Evolutionary conservation across 2,329 filamentous ascomycete genomes (phyloP), one percentile per base, ranked within the genome.

Genomic region (Boeremia lycopersici): DNA sequence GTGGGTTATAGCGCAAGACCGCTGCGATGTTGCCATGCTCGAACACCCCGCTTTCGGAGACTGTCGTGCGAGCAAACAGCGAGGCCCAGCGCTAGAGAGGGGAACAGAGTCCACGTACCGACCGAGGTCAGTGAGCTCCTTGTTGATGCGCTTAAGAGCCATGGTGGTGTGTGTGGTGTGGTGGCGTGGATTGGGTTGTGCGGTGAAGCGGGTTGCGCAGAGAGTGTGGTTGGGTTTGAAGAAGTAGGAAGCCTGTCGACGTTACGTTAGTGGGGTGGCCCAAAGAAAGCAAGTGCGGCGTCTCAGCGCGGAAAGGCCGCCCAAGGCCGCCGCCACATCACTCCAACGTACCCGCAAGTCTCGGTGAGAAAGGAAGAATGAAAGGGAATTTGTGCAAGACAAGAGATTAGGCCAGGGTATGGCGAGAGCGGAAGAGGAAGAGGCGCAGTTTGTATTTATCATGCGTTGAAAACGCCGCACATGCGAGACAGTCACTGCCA

Each of bases 121-220:
- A 82, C 90, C 90, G 79, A 95, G 85, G 78, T 95, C 90, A 79
- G 89, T 88, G 77, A 95, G 86, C 81, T 95, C 90, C 88, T 93
- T 95, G 86, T 93, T 93, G 80, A 95, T 95, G 80, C 90, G 88
- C 89, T 95, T 95, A 73, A 95, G 86, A 79, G 90, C 90, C 90
- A 95, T 95, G 59, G 67, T 49, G 56, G 40, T 42, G 57, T 68
- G 63, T 67, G 63, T 65, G 58, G 57, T 63, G 61, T 60, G 60
- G 60, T 60, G 62, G 53, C 57, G 62, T 62, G 55, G 45, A 54
- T 56, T 56, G 58, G 57, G 57, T 56, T 51, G 55, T 53, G 50
- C 48, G 57, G 53, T 41, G 47, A 46, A 28, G 57, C 47, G 47
- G 47, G 42, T 56, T 60, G 44, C 43, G 39, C 56, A 64, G 64